Conservation (phyloP, 1,139 yeast species). For the Petasospora rhodanensis region DNA sequence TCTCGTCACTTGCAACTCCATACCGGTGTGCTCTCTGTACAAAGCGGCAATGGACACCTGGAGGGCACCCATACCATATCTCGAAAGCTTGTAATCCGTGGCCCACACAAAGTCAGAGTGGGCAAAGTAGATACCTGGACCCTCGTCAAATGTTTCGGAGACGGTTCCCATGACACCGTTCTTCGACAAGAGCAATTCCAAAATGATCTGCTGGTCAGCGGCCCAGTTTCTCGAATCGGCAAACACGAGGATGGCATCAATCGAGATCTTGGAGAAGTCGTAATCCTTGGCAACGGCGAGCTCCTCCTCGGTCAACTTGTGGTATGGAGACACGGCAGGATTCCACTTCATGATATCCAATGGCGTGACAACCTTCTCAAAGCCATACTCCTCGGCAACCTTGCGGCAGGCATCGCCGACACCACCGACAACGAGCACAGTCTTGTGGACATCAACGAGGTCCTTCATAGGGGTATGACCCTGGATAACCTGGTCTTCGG, state of each 20-base stretch:
- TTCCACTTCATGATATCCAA: slow-evolving; percentile 79
- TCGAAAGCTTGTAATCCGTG: slow-evolving; percentile 69
- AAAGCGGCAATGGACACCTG: slow-evolving; percentile 82
- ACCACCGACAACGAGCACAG: slow-evolving; percentile 82
- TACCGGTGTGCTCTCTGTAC: slow-evolving; percentile 76
- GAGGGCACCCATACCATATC: slow-evolving; percentile 89
- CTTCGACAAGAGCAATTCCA: slow-evolving; percentile 69
- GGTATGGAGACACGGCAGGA: slow-evolving; percentile 79
- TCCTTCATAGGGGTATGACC: slow-evolving; percentile 91
- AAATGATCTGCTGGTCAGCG: slow-evolving; percentile 80
- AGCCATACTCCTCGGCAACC: slow-evolving; percentile 75
- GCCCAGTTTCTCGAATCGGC: slow-evolving; percentile 90
- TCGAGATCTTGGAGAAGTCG: slow-evolving; percentile 59
- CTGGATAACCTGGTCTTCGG: slow-evolving; percentile 76
- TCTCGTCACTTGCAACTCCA: slow-evolving; percentile 68
- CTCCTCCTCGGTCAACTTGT: slow-evolving; percentile 71
- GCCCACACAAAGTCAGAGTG: slow-evolving; percentile 91
- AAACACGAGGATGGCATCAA: slow-evolving; percentile 73
- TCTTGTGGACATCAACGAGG: slow-evolving; percentile 57
- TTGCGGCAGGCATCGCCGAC: slow-evolving; percentile 76
- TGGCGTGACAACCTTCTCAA: slow-evolving; percentile 72
- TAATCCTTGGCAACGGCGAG: slow-evolving; percentile 47
- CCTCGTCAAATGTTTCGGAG: slow-evolving; percentile 64
- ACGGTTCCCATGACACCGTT: slow-evolving; percentile 81
- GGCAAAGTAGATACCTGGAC: slow-evolving; percentile 79